phyloP scores from a whole-genome alignment of 73 alveolate species.

The Paramecium sexaurelia region DNA sequence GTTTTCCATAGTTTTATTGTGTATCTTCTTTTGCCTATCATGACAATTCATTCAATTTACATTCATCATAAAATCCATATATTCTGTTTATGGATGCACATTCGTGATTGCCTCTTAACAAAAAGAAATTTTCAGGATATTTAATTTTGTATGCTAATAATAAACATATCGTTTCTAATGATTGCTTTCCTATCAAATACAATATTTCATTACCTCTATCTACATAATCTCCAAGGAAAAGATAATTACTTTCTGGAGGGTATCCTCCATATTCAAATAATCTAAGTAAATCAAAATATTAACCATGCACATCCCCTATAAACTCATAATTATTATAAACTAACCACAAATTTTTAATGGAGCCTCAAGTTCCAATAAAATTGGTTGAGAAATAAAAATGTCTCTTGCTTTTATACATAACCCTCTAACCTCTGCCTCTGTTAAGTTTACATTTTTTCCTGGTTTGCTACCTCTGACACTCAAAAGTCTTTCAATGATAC shows the following conservation, averaged over 20 bases:
- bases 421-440: conserved; percentile 90
- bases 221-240: conserved; percentile 98
- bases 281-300: conserved; percentile 92
- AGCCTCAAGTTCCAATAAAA: conserved; percentile 88
- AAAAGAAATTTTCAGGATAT: conserved; percentile 98
- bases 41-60: conserved; percentile 71
- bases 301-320: conserved; percentile 95
- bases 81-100: conserved; percentile 99
- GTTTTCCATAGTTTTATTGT: conserved; percentile 98
- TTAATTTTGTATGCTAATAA: conserved; percentile 96
- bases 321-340: conserved; percentile 3
- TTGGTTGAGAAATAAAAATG: conserved; percentile 85
- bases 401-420: conserved; percentile 87
- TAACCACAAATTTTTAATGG: conserved; percentile 74
- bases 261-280: conserved; percentile 96
- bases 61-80: conserved; percentile 99
- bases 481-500: conserved; percentile 85
- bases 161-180: conserved; percentile 93
- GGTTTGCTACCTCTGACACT: conserved; percentile 95
- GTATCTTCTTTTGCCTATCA: conserved; percentile 82
- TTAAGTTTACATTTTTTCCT: conserved; percentile 88
- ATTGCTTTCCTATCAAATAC: conserved; percentile 73
- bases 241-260: conserved; percentile 97
- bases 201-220: conserved; percentile 79
- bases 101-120: conserved; percentile 99